phyloP scores from a whole-genome alignment of 768 basidiomycete species.

The Ephemerocybe angulata region DNA sequence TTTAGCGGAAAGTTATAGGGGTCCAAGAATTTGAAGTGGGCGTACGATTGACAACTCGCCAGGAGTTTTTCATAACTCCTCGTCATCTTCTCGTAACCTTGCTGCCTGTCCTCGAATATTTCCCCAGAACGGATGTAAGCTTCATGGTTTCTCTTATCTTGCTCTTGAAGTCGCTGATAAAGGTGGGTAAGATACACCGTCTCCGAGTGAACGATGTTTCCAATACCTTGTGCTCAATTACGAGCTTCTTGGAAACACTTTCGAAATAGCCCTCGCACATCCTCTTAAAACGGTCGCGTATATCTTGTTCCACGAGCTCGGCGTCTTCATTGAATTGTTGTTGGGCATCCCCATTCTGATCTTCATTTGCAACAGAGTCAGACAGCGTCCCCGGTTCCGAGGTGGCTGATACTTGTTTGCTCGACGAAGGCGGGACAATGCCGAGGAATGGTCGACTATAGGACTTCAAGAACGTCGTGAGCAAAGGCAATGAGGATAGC shows the following conservation, averaged over 20 bases:
- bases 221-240: constrained; percentile 84
- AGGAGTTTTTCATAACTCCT: constrained; percentile 91
- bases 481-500: constrained; percentile 82
- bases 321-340: constrained; percentile 54
- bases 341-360: constrained; percentile 18
- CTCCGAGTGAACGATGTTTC: background rate
- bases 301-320: constrained; percentile 81
- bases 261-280: constrained; percentile 96
- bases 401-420: constrained; percentile 56
- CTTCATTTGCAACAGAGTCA: constrained; percentile 25
- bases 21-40: constrained; percentile 1
- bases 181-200: background rate
- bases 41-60: constrained; percentile 82
- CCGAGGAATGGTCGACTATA: constrained; percentile 88
- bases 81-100: constrained; percentile 98
- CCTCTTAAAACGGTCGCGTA: constrained; percentile 83
- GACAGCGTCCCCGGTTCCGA: constrained; percentile 58
- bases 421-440: constrained; percentile 46
- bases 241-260: constrained; percentile 83
- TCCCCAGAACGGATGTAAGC: constrained; percentile 99
- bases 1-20: constrained; percentile 5
- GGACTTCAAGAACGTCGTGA: constrained; percentile 91
- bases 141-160: constrained; percentile 95
- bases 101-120: constrained; percentile 98
- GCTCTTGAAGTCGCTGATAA: constrained; percentile 86